Base-by-base conservation (phyloP, 495 filamentous ascomycete species). In the Penicillium dipodomyicola region DNA sequence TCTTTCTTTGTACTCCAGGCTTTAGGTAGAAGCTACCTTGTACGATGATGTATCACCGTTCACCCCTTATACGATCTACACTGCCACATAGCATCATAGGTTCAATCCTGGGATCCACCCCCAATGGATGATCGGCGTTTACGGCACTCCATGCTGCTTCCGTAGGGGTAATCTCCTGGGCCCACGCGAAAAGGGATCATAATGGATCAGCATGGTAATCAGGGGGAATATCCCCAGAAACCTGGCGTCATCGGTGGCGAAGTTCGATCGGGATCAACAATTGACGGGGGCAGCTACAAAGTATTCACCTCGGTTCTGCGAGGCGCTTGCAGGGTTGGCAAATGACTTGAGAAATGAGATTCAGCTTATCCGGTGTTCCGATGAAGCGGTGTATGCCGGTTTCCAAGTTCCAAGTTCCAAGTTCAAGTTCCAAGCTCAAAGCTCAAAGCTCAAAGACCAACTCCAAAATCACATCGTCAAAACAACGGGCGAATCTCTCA, bases 161-260 rank as follows among this genome's bases (percentile, higher is more conserved):
- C 35, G 35, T 44, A 56, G 58, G 54, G 49, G 45, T 54, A 61
- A 61, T 42, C 42, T 63, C 54, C 46, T 33, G 40, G 41, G 47
- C 42, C 49, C 48, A 46, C 46, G 51, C 27, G n/a, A 40, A 40
- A 56, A 2, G 63, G 42, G 60, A 68, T 68, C 65, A 23, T 19
- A 67, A 60, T 65, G 55, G 56, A 62, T 60, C 59, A 37, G 44
- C 58, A 40, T 25, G 49, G 44, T 46, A 43, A 62, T 45, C 56
- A 50, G 45, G 53, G 54, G 49, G 47, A 55, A 61, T 23, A 37
- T 44, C 33, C 37, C 50, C 43, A 39, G 37, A 5, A 29, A 29
- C 22, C 32, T 46, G 42, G 52, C 52, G 52, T 54, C 52, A 54
- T 54, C 32, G 50, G n/a, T 52, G 50, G 42, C 49, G 52, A 9